A percentile compares a stretch with the other conserved stretches of the same genome.
Conservation (phyloP, 208 protist species). For the Balamuthia mandrillaris region DNA sequence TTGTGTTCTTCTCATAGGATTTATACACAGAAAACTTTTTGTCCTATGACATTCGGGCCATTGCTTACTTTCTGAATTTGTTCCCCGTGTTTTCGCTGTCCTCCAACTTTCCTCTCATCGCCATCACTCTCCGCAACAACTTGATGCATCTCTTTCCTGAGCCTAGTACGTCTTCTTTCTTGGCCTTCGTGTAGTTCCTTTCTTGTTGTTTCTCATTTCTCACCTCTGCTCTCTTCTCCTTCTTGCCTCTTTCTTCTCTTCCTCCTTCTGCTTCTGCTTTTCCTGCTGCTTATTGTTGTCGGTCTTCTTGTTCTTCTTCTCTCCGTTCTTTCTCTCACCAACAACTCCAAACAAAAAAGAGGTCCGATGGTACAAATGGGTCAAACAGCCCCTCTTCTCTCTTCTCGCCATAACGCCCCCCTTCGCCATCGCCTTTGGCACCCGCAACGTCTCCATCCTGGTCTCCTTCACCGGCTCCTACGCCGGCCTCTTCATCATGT, state of each 20-base stretch:
- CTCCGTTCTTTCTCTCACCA: too few relatives aligned
- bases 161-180: background rate
- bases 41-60: background rate
- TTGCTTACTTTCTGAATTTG: slow-evolving; percentile 52
- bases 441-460: slow-evolving; percentile 44
- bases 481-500: slow-evolving; percentile 62
- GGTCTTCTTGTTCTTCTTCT: too few relatives aligned
- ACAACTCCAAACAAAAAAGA: too few relatives aligned
- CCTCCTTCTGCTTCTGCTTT: too few relatives aligned
- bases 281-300: too few relatives aligned
- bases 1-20: background rate
- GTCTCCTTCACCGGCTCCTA: slow-evolving; percentile 62
- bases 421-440: slow-evolving; percentile 54
- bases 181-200: background rate
- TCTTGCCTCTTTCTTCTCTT: too few relatives aligned
- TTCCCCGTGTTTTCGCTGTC: slow-evolving; percentile 70
- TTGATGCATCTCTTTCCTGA: slow-evolving; percentile 49
- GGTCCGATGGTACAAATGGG: background rate
- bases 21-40: slow-evolving; percentile 40
- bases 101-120: slow-evolving; percentile 65
- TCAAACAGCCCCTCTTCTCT: slow-evolving; percentile 47
- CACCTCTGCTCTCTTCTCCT: background rate
- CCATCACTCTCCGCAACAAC: slow-evolving; percentile 68
- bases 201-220: background rate
- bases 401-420: slow-evolving; percentile 36